Conservation (phyloP, 2,329 filamentous ascomycete species). For the Fonsecaea monophora region DNA sequence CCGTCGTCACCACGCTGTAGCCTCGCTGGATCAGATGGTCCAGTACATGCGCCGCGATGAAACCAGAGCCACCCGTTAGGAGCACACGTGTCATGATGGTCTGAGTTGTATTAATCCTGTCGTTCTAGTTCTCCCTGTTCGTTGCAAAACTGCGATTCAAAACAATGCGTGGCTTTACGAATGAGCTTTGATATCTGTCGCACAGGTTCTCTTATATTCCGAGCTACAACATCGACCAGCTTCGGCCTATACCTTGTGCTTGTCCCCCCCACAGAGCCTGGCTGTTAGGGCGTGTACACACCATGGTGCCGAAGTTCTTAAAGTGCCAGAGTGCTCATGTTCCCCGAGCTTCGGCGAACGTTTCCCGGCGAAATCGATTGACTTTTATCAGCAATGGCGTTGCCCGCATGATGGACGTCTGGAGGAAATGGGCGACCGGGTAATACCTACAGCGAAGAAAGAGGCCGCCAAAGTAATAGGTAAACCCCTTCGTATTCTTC, state of each 20-base stretch:
- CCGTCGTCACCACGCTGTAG: constrained; percentile 38
- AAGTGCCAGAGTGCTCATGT: constrained; percentile 2
- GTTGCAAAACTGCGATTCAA: background rate
- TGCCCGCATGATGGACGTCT: background rate
- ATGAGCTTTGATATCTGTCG: constrained; percentile 1
- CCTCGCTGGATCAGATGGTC: constrained; percentile 24
- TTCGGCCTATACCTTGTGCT: too few species aligned
- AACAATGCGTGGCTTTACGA: constrained; percentile 1
- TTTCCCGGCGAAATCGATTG: constrained; percentile 24
- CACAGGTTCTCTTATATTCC: constrained; percentile 14
- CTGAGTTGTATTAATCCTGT: background rate
- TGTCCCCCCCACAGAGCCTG: too few species aligned
- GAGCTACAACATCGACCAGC: background rate
- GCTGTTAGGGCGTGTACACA: too few species aligned
- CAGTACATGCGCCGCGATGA: constrained; percentile 30
- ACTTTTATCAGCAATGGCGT: constrained; percentile 2
- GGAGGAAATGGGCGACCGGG: background rate
- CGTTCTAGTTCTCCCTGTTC: constrained; percentile 2
- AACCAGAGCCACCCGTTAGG: constrained; percentile 28
- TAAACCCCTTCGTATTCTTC: too few species aligned
- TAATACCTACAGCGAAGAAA: background rate
- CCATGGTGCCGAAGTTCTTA: constrained; percentile 12
- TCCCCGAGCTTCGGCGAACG: constrained; percentile 23
- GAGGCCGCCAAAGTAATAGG: too few species aligned
- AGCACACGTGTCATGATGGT: constrained; percentile 18